phyloP scores from a whole-genome alignment of 352 stramenopile species.

The Phytophthora pseudosyringae region DNA sequence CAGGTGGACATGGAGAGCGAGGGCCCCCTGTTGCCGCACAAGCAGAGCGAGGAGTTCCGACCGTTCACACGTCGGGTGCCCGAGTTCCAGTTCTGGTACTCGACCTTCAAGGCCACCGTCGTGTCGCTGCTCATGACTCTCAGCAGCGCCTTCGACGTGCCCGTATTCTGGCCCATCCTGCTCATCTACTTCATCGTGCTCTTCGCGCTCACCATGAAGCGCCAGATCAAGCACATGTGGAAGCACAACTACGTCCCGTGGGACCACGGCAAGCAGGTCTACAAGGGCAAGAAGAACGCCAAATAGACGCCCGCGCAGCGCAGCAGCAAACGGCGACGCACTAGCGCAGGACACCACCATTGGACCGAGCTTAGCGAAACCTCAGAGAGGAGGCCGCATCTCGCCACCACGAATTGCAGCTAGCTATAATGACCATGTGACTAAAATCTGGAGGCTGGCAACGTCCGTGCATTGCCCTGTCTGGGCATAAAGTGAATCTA shows the following conservation, averaged over 20 bases:
- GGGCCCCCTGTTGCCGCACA: constrained; percentile 90
- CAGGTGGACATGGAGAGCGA: constrained; percentile 93
- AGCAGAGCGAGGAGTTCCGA: constrained; percentile 90
- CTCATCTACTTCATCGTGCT: constrained; percentile 99
- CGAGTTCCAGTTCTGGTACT: constrained; percentile 99
- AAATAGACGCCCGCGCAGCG: constrained; percentile 61
- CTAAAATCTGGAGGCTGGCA: neutral
- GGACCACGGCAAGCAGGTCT: constrained; percentile 96
- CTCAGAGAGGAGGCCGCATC: neutral
- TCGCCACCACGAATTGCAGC: neutral
- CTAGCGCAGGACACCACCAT: neutral
- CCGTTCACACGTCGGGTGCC: constrained; percentile 94
- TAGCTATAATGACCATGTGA: neutral
- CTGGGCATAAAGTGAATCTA: constrained; percentile 17
- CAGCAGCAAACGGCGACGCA: constrained; percentile 4
- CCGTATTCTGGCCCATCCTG: constrained; percentile 99
- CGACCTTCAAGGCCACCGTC: constrained; percentile 87
- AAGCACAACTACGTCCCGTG: constrained; percentile 99
- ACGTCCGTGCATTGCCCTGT: neutral
- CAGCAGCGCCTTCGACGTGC: constrained; percentile 98
- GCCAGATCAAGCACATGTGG: constrained; percentile 99
- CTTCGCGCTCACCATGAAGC: constrained; percentile 99
- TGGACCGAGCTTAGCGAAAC: constrained; percentile 8
- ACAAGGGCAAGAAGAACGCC: constrained; percentile 89
- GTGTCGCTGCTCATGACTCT: constrained; percentile 98